These are phyloP conservation scores for Cladophialophora psammophila DNA, from an alignment of 2,329 filamentous ascomycete species.

Conservation along the genomic window DNA sequence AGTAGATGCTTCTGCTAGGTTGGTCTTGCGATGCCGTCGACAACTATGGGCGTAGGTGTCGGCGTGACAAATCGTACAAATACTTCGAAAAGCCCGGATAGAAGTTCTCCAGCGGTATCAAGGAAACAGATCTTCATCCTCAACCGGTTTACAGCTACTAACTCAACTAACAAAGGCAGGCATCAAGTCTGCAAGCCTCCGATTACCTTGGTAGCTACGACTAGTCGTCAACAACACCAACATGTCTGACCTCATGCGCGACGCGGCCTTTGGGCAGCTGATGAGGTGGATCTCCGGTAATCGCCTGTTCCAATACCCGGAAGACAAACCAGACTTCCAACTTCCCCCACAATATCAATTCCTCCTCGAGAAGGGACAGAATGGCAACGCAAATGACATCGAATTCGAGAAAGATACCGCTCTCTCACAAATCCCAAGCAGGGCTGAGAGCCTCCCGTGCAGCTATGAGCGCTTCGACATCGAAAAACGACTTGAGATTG, in stretches of 20 bases:
- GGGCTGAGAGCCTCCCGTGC: conserved; percentile 34
- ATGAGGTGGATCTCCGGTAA: conserved; percentile 52
- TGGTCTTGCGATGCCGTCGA: not conserved
- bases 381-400: not conserved
- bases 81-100: conserved; percentile 2
- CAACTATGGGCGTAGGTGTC: not conserved
- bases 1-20: conserved; percentile 40
- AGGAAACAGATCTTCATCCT: not conserved
- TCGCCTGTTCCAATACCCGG: conserved; percentile 54
- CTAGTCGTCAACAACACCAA: not conserved
- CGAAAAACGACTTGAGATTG: conserved; percentile 40
- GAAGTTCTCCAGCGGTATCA: not conserved
- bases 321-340: conserved; percentile 48
- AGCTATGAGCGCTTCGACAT: conserved; percentile 42
- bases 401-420: conserved; percentile 7
- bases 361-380: conserved; percentile 10
- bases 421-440: conserved; percentile 2
- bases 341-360: conserved; percentile 36
- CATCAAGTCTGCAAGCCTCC: not conserved
- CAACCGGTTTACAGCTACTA: not conserved
- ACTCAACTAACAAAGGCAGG: not conserved
- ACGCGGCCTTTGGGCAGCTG: conserved; percentile 56
- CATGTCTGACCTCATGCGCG: conserved; percentile 43
- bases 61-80: not conserved
- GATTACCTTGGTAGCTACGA: not conserved